Conservation (phyloP, 2,329 filamentous ascomycete species). For the Periconia sp. region DNA sequence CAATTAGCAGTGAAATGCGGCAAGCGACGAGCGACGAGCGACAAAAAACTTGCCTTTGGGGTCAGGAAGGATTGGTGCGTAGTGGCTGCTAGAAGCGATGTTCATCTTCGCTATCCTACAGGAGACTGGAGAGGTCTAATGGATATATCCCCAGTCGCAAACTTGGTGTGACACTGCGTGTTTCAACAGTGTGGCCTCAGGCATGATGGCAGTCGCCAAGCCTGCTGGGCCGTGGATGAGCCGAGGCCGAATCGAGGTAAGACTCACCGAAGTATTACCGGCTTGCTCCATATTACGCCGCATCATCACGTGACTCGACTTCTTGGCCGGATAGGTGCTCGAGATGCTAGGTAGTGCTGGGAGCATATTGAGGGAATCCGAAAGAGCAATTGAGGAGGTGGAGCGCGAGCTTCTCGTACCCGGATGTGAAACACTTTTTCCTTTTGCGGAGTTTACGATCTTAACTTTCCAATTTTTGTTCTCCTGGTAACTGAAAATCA, state of each 20-base stretch:
- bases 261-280: slow-evolving; percentile 1
- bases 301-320: too few relatives aligned
- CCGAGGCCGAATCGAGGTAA: neutral
- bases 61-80: neutral
- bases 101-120: slow-evolving; percentile 1
- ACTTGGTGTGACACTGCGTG: neutral
- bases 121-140: neutral
- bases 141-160: slow-evolving; percentile 1
- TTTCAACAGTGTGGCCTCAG: neutral
- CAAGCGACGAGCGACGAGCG: neutral
- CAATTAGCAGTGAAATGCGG: too few relatives aligned
- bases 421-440: neutral
- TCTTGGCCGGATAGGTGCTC: too few relatives aligned
- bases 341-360: too few relatives aligned
- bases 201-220: slow-evolving; percentile 1
- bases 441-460: neutral
- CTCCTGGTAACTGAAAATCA: slow-evolving; percentile 1
- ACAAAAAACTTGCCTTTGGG: neutral
- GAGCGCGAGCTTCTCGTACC: neutral
- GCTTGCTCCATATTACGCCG: too few relatives aligned
- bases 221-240: neutral
- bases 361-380: neutral
- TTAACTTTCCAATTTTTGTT: neutral
- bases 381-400: slow-evolving; percentile 1
- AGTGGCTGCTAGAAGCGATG: neutral